Evolutionary conservation across 2,329 filamentous ascomycete genomes (phyloP).

Genomic region (Emmonsiellopsis sp.): DNA sequence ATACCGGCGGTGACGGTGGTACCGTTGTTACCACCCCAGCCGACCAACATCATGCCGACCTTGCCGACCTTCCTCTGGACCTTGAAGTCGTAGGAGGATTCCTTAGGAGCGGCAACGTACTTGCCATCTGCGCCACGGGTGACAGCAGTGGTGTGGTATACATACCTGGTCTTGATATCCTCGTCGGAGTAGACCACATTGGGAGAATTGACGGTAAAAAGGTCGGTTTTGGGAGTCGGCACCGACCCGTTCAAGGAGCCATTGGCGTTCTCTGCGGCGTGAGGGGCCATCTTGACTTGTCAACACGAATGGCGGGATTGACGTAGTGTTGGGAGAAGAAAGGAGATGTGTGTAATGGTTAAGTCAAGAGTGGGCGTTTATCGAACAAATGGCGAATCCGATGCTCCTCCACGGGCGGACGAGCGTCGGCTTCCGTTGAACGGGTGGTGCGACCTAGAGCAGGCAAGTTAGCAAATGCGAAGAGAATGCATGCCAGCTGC

Average conservation of each 20-base stretch:
- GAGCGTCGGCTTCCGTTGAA: constrained; percentile 94
- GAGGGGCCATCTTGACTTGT: constrained; percentile 70
- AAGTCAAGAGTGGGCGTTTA: constrained; percentile 27
- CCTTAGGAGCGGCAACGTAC: constrained; percentile 73
- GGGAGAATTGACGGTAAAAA: constrained; percentile 83
- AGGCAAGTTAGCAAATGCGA: constrained; percentile 5
- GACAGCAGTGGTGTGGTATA: constrained; percentile 88
- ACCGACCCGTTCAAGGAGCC: constrained; percentile 46
- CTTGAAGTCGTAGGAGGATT: constrained; percentile 95
- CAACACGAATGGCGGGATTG: constrained; percentile 16
- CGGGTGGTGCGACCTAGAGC: constrained; percentile 74
- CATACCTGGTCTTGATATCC: constrained; percentile 88
- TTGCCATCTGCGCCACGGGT: constrained; percentile 61
- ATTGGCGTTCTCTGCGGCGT: constrained; percentile 56
- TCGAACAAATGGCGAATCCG: constrained; percentile 43
- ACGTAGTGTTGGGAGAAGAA: constrained; percentile 15
- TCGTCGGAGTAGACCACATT: constrained; percentile 84
- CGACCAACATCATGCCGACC: constrained; percentile 93
- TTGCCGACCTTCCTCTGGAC: constrained; percentile 88
- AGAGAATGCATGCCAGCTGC: constrained; percentile 4
- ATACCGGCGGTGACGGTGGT: constrained; percentile 95
- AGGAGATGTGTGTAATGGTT: constrained; percentile 32
- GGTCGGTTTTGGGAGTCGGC: constrained; percentile 35
- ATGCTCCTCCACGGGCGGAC: constrained; percentile 75
- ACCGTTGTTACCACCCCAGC: constrained; percentile 97